Conservation (phyloP, 2,329 filamentous ascomycete genomes). For the Drechslerella dactyloides region DNA sequence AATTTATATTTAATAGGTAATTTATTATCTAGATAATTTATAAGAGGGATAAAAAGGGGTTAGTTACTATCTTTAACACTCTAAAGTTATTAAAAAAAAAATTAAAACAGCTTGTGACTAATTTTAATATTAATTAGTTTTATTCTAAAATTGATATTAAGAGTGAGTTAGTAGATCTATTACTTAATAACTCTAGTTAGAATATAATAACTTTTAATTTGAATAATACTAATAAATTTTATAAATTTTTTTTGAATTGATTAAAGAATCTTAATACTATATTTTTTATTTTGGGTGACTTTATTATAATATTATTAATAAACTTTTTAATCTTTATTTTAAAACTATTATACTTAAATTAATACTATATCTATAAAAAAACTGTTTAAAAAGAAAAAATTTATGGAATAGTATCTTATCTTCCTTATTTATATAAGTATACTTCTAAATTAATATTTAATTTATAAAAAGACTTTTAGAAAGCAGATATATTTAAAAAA, state of each 20-base stretch:
- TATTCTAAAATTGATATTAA: constrained; percentile 3
- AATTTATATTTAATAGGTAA: neutral
- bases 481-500: constrained; percentile 5
- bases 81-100: neutral
- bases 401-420: neutral
- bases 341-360: constrained; percentile 3
- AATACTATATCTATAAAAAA: constrained; percentile 5
- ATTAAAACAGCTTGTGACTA: constrained; percentile 1
- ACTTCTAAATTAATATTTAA: constrained; percentile 3
- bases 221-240: neutral
- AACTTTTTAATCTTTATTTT: constrained; percentile 6
- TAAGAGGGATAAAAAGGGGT: constrained; percentile 3
- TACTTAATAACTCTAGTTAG: neutral
- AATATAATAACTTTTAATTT: neutral
- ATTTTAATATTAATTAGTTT: neutral
- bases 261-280: constrained; percentile 6
- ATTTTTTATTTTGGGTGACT: constrained; percentile 1
- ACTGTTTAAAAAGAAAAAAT: neutral
- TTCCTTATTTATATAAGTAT: neutral
- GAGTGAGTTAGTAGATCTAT: constrained; percentile 5
- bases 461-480: constrained; percentile 5
- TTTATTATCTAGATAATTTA: constrained; percentile 2
- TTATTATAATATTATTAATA: neutral
- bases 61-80: constrained; percentile 5
- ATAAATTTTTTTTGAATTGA: neutral